Evolutionary conservation across 2,329 filamentous ascomycete genomes (phyloP).

Genomic region (Fusarium sp.): DNA sequence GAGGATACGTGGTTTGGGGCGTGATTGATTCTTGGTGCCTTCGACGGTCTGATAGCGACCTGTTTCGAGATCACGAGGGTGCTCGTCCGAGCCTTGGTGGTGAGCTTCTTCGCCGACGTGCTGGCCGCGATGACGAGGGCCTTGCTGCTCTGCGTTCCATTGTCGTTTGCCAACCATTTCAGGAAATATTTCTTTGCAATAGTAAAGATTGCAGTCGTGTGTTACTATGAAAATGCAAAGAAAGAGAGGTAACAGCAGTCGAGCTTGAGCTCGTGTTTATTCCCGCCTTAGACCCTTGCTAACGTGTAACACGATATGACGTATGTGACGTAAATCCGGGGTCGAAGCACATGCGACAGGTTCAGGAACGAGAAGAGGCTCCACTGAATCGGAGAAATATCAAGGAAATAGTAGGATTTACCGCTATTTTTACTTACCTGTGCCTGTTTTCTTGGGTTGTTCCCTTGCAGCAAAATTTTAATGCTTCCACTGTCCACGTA

Average conservation of each 20-base stretch:
- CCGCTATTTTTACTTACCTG: constrained; percentile 16
- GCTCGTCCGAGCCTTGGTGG: constrained; percentile 17
- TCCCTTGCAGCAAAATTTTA: not conserved
- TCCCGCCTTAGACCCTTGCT: constrained; percentile 16
- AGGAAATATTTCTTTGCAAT: not conserved
- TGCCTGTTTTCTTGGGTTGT: not conserved
- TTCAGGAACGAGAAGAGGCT: constrained; percentile 13
- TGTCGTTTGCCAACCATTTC: constrained; percentile 44
- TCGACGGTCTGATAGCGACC: constrained; percentile 23
- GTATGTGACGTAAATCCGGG: constrained; percentile 38
- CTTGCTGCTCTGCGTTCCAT: constrained; percentile 12
- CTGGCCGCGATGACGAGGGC: constrained; percentile 21
- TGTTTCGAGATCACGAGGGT: constrained; percentile 44
- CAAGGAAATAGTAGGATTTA: constrained; percentile 24
- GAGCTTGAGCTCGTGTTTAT: constrained; percentile 21
- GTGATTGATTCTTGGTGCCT: not conserved
- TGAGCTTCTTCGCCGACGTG: constrained; percentile 22
- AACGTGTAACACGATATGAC: constrained; percentile 25
- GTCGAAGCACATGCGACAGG: constrained; percentile 26
- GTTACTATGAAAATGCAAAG: too few relatives aligned
- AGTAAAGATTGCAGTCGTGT: not conserved
- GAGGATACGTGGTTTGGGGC: constrained; percentile 37
- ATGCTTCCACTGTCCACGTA: not conserved
- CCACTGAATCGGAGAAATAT: constrained; percentile 25
- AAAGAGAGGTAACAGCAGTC: not conserved